Evolutionary conservation across 768 basidiomycete species (phyloP).

Genomic region (Boletus patriciae): DNA sequence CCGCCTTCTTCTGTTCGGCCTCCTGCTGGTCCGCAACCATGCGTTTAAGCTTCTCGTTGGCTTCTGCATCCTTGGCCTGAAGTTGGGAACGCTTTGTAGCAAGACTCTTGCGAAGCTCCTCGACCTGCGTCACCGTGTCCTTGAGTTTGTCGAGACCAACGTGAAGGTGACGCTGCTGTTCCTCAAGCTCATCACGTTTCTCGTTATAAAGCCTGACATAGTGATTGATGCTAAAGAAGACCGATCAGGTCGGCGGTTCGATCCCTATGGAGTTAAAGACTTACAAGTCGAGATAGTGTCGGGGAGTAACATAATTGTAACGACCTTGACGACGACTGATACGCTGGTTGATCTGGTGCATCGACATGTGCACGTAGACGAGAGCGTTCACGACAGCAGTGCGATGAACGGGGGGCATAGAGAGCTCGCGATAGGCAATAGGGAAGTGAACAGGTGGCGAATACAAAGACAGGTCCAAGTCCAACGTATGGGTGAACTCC

Average conservation of each 20-base stretch:
- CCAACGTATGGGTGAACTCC: slow-evolving; percentile 93
- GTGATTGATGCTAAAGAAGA: slow-evolving; percentile 78
- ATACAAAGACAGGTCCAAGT: slow-evolving; percentile 86
- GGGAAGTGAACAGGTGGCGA: slow-evolving; percentile 82
- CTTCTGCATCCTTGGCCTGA: slow-evolving; percentile 90
- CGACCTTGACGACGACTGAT: slow-evolving; percentile 92
- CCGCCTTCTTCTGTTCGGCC: slow-evolving; percentile 96
- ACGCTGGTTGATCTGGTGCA: slow-evolving; percentile 86
- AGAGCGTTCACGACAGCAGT: slow-evolving; percentile 91
- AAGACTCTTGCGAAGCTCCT: slow-evolving; percentile 91
- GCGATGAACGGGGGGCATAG: slow-evolving; percentile 86
- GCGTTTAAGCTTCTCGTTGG: slow-evolving; percentile 94
- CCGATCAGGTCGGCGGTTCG: slow-evolving; percentile 4
- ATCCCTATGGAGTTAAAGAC: slow-evolving; percentile 34
- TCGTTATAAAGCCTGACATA: slow-evolving; percentile 94
- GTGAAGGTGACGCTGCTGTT: slow-evolving; percentile 97
- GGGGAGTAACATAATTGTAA: slow-evolving; percentile 94
- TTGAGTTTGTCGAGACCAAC: slow-evolving; percentile 96
- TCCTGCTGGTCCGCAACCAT: slow-evolving; percentile 99
- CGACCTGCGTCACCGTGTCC: slow-evolving; percentile 95
- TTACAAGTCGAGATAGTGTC: slow-evolving; percentile 98
- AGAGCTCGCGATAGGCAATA: slow-evolving; percentile 78
- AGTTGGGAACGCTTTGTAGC: slow-evolving; percentile 92
- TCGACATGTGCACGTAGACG: slow-evolving; percentile 86
- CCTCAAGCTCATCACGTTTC: slow-evolving; percentile 96